Base-by-base conservation (phyloP, 1,139 yeast genomes). In the Suhomyces taliae region DNA sequence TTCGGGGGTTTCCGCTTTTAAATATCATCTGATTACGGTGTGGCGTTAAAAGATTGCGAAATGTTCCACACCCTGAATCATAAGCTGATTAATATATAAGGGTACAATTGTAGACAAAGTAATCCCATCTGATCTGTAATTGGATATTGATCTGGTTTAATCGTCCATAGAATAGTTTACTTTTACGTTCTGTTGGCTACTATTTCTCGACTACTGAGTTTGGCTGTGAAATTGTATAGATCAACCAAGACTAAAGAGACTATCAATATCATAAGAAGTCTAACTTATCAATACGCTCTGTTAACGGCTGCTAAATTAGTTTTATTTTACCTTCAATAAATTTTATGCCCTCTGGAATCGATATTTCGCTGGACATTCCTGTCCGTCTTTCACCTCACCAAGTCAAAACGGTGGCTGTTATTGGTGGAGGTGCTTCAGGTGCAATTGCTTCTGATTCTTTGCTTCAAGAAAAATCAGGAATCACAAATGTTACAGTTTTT, bases 371-470 rank as follows among this genome's bases (percentile, higher is more conserved):
- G 9, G 43, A 42, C 14, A 7, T 41, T 7, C 53, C 53, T 2
- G 57, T 54, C 12, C 33, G 37, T 7, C 14, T 54, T 5, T 40
- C 53, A 9, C 41, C 48, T 6, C 37, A 14, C 15, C 58, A 55
- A 31, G 52, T 67, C 31, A 55, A 62, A 42, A 60, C 68, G 2
- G 59, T 76, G 10, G 82, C 81, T 8, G 66, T 78, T 34, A 74
- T 78, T 15, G 82, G 83, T 1, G 82, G 79, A 19, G 83, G 83
- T 1, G 81, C 82, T 4, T 72, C 79, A 1, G 82, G 82, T 4
- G 76, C 79, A 10, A 66, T 76, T 33, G 63, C 70, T 0, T 60
- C 76, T 11, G 79, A 76, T 47, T 53, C 70, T 5, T 54, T 78
- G 7, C 52, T 72, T 2, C 62, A 69, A 39, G 76, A 76, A 42